Evolutionary conservation across 2,329 filamentous ascomycete species (phyloP), one percentile per base, ranked within the genome.

Genomic region (Cyphellophora attinorum): DNA sequence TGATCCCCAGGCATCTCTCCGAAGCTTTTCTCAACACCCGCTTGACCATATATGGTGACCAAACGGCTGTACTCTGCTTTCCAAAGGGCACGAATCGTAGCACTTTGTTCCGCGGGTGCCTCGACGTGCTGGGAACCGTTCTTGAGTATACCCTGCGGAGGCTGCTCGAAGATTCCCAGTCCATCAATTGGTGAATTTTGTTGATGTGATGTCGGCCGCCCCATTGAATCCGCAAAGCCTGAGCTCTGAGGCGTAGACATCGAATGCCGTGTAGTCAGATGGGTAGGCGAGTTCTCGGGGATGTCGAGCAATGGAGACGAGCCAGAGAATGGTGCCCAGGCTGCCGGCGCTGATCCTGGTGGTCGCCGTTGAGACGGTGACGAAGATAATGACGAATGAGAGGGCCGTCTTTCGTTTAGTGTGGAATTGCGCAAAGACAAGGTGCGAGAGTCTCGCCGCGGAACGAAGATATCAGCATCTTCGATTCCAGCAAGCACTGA

Each of bases 41-140:
- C 35, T 23, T 41, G 36, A 18, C 42, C 43, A 30, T 46, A 49
- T 6, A 51, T 41, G 6, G 47, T 42, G 11, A 35, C 38, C 4
- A 51, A 41, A 11, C 42, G 41, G 27, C 36, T 39, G 31, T 42
- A 48, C 32, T 51, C 48, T 5, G 48, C 48, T 30, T 44, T 49
- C 38, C 45, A 49, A 3, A 51, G 32, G 6, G 48, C 48, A 34
- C 42, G 36, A 12, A 51, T 40, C 17, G 45, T 44, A 8, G 41
- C 41, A 35, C 41, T 47, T 6, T 33, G 33, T 19, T 47, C 46
- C 11, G 42, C 42, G 5, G 37, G 38, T 4, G 35, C 33, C 19
- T 40, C 34, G n/a, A 19, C 14, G 27, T n/a, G 13, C 11, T 18
- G 21, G n/a, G 29, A 16, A 21, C 11, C 6, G 28, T 27, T 16